These are phyloP conservation scores for Rhodofomes roseus DNA, from an alignment of 1,284 basidiomycete genomes.

Conservation along the genomic window DNA sequence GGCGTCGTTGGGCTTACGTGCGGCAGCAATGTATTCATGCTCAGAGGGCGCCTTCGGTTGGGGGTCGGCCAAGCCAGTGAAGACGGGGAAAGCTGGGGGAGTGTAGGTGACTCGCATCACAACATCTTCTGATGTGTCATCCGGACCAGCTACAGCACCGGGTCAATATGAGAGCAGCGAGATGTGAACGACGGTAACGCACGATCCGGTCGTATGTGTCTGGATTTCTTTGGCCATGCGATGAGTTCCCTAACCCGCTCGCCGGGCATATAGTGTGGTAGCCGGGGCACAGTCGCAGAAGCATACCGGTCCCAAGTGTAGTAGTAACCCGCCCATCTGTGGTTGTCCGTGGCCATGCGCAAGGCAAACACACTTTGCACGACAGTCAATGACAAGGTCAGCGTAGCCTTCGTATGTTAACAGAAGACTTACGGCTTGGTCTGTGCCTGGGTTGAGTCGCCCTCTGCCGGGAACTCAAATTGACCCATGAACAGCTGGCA, in stretches of 20 bases:
- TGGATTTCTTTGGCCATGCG: conserved; percentile 61
- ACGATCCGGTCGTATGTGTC: conserved; percentile 46
- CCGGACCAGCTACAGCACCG: conserved; percentile 39
- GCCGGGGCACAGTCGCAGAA: conserved; percentile 53
- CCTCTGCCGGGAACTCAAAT: conserved; percentile 50
- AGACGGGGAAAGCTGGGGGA: conserved; percentile 46
- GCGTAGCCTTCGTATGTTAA: not conserved
- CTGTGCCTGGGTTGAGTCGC: conserved; percentile 37
- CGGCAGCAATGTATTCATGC: conserved; percentile 52
- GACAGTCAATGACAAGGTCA: not conserved
- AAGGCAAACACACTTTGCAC: conserved; percentile 66
- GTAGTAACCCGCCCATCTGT: conserved; percentile 52
- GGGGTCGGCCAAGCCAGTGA: conserved; percentile 27
- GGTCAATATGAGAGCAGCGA: conserved; percentile 5
- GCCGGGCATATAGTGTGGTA: conserved; percentile 43
- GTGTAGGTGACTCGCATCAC: conserved; percentile 67
- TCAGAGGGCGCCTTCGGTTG: conserved; percentile 46
- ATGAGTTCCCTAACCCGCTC: conserved; percentile 40
- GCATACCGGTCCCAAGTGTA: conserved; percentile 69
- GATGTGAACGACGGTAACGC: conserved; percentile 20
- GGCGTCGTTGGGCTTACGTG: conserved; percentile 45
- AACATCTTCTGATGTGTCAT: conserved; percentile 56
- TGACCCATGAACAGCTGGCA: conserved; percentile 74
- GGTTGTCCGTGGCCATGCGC: conserved; percentile 56
- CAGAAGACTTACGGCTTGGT: conserved; percentile 40